Percentiles rank a stretch among this genome's conserved stretches.
Conservation (phyloP, 2,329 filamentous ascomycete species). For the Monilinia aucupariae region DNA sequence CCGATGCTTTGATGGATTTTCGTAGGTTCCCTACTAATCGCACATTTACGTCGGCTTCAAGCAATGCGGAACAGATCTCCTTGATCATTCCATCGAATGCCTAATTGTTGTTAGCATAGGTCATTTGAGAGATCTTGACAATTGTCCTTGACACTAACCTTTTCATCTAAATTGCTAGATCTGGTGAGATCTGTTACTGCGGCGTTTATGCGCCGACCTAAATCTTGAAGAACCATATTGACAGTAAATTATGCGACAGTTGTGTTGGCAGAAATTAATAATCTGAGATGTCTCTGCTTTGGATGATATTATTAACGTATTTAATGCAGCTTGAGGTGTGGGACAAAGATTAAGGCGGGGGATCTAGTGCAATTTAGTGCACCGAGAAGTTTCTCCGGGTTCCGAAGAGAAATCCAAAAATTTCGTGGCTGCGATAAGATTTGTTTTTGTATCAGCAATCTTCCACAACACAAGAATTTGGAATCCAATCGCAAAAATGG, state of each 20-base stretch:
- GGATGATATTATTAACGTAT: constrained; percentile 8
- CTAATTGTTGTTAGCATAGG: constrained; percentile 45
- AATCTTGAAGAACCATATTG: constrained; percentile 95
- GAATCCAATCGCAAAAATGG: constrained; percentile 28
- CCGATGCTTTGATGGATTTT: constrained; percentile 82
- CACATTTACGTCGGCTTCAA: constrained; percentile 97
- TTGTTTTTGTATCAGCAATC: constrained; percentile 2
- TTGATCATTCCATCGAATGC: constrained; percentile 98
- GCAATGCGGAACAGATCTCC: constrained; percentile 90
- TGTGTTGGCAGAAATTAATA: not conserved
- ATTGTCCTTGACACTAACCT: constrained; percentile 49
- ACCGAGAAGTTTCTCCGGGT: constrained; percentile 6
- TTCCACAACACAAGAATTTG: not conserved
- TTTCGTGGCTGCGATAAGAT: constrained; percentile 14
- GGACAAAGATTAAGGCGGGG: constrained; percentile 15
- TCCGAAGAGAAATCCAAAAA: constrained; percentile 14
- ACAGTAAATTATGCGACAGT: constrained; percentile 17
- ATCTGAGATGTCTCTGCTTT: not conserved
- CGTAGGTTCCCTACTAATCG: constrained; percentile 85
- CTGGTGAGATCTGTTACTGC: constrained; percentile 90
- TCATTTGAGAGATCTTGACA: constrained; percentile 9
- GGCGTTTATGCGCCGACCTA: constrained; percentile 96
- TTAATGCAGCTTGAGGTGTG: constrained; percentile 20
- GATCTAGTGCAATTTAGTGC: not conserved
- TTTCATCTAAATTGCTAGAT: constrained; percentile 91